Base-by-base conservation (phyloP, 2,329 filamentous ascomycete species). In the Lizonia empirigonia region DNA sequence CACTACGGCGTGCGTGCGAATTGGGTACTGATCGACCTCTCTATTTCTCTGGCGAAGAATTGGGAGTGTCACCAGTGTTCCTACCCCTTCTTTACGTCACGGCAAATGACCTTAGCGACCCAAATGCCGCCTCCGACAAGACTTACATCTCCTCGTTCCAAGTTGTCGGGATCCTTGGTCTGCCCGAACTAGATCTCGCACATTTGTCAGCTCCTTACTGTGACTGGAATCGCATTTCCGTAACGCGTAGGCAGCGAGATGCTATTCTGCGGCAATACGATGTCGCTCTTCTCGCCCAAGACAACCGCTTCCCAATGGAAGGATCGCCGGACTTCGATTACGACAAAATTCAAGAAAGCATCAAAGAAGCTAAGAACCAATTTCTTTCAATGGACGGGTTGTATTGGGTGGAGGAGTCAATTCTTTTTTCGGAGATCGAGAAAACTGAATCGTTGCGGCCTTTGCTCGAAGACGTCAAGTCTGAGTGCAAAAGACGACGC, bases 131-230 rank as follows among this genome's bases (percentile, higher is more conserved):
- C 27, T 42, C 52, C 9, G 45, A 51, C 26, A 68, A 69, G 47
- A 62, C 63, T 1, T 75, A 74, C 53, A 65, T 75, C 44, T 66
- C 70, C 55, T 72, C 70, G 5, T 75, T 73, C 52, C 72, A 75
- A 51, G 60, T 67, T 7, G 72, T 71, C 1, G 74, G 74, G 33
- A 72, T 76, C 33, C 72, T 76, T 7, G 73, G 73, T 8, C 64
- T 76, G 6, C 65, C 71, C 5, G 72, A 75, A 42, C 71, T 73
- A 7, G 72, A 75, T 42, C 62, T 75, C 9, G 61, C 67, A 16
- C 58, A 59, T 15, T 63, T 72, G n/a, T 55, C 62, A 8, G 45
- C 60, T 10, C 70, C 70, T 1, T 72, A 71, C 36, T 67, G 53
- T 8, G 59, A 70, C n/a, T 76, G 73, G 73, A 55, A 69, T 10